phyloP scores from a whole-genome alignment of 2,329 filamentous ascomycete genomes.

The Podosphaera fusca region DNA sequence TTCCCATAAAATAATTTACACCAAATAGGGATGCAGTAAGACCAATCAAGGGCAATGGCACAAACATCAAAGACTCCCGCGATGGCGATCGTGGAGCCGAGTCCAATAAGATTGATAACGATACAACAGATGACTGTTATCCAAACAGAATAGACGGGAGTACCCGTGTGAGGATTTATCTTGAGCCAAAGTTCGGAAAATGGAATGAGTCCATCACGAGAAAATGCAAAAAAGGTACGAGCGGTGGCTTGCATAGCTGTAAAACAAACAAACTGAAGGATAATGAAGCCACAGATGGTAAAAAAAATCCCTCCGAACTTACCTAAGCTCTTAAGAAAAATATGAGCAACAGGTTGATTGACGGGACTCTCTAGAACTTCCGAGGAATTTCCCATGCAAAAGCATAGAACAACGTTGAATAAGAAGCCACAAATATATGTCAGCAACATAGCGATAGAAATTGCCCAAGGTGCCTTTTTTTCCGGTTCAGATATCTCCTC shows the following conservation, averaged over 20 bases:
- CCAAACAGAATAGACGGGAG: slow-evolving; percentile 38
- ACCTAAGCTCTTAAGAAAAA: slow-evolving; percentile 34
- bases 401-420: slow-evolving; percentile 34
- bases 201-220: slow-evolving; percentile 35
- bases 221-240: slow-evolving; percentile 32
- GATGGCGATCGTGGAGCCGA: slow-evolving; percentile 30
- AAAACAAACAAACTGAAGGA: slow-evolving; percentile 35
- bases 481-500: slow-evolving; percentile 29
- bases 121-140: slow-evolving; percentile 30
- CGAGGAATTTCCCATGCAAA: slow-evolving; percentile 29
- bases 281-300: slow-evolving; percentile 30
- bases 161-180: slow-evolving; percentile 28
- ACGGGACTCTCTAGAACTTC: slow-evolving; percentile 25
- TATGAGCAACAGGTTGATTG: slow-evolving; percentile 30
- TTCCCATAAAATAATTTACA: slow-evolving; percentile 26
- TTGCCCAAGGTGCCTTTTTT: slow-evolving; percentile 30
- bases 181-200: slow-evolving; percentile 33
- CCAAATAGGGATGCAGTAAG: slow-evolving; percentile 31
- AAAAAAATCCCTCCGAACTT: slow-evolving; percentile 29
- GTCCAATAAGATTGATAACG: slow-evolving; percentile 32
- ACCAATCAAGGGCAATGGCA: slow-evolving; percentile 30
- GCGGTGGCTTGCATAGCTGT: slow-evolving; percentile 28
- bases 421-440: slow-evolving; percentile 31
- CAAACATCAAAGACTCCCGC: slow-evolving; percentile 28
- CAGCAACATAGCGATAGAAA: slow-evolving; percentile 29